Percentiles rank a stretch among this genome's conserved stretches.
Conservation (phyloP, 2,329 filamentous ascomycete species). For the Penicillium sp. region DNA sequence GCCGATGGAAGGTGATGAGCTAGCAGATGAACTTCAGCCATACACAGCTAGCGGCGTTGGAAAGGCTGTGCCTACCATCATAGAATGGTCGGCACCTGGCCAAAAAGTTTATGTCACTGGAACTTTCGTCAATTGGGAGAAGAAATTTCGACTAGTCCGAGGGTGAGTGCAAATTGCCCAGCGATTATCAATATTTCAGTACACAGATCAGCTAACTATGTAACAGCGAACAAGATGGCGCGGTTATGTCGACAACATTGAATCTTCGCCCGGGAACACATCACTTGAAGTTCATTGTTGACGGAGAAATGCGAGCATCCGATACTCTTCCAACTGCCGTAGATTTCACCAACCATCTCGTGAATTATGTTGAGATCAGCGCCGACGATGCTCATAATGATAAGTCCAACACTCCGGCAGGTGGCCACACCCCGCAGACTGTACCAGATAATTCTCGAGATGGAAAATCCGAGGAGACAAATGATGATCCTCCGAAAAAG, state of each 20-base stretch:
- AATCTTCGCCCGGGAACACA: constrained; percentile 91
- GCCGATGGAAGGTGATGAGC: constrained; percentile 71
- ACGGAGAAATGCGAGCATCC: constrained; percentile 89
- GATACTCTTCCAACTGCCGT: constrained; percentile 89
- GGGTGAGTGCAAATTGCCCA: constrained; percentile 68
- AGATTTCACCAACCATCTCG: constrained; percentile 95
- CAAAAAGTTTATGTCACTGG: constrained; percentile 96
- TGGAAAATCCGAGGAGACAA: constrained; percentile 41
- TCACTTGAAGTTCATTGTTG: constrained; percentile 94
- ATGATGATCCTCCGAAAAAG: constrained; percentile 34
- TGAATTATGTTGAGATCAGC: constrained; percentile 96
- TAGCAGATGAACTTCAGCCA: constrained; percentile 73
- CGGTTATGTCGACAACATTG: constrained; percentile 75
- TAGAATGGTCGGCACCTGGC: constrained; percentile 83
- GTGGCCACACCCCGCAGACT: constrained; percentile 50
- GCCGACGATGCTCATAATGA: constrained; percentile 66
- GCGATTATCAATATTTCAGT: neutral
- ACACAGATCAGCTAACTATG: constrained; percentile 21
- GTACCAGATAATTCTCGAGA: constrained; percentile 43
- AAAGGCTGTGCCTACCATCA: constrained; percentile 78
- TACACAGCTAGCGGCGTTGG: constrained; percentile 69
- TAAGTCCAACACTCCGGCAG: constrained; percentile 43
- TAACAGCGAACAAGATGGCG: constrained; percentile 50
- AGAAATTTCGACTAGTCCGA: constrained; percentile 83
- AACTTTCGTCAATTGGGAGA: constrained; percentile 96